Percentiles rank a stretch among this genome's conserved stretches.
Conservation (phyloP, 2,329 filamentous ascomycete genomes). For the Neopestalotiopsis rosae region DNA sequence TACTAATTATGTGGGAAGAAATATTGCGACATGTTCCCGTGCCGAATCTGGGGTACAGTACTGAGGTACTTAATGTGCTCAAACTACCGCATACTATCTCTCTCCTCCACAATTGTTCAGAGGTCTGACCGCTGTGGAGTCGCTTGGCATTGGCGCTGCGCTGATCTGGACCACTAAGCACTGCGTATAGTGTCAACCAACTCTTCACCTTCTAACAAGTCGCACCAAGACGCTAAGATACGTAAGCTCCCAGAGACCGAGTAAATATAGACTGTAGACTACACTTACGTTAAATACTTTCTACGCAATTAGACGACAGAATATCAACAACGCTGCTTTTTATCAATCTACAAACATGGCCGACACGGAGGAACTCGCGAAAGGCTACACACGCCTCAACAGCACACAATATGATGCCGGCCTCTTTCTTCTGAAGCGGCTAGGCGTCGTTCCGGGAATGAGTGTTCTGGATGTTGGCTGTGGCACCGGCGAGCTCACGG, state of each 20-base stretch:
- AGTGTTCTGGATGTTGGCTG: conserved; percentile 39
- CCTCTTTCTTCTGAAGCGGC: conserved; percentile 29
- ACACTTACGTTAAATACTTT: not conserved
- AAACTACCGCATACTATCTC: not conserved
- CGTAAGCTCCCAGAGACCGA: too few species aligned
- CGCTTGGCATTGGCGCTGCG: not conserved
- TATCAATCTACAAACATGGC: conserved; percentile 17
- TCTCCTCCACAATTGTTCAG: too few species aligned
- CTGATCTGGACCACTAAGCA: not conserved
- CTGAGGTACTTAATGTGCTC: not conserved
- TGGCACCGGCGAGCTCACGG: conserved; percentile 37
- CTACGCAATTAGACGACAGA: not conserved
- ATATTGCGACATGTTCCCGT: too few species aligned
- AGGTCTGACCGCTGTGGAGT: not conserved
- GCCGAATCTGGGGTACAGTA: not conserved
- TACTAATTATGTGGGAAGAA: too few species aligned
- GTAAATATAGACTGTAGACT: too few species aligned
- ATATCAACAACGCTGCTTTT: not conserved
- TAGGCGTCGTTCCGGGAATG: conserved; percentile 26
- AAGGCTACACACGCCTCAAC: conserved; percentile 31
- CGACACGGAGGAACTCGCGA: conserved; percentile 33
- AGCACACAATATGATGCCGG: conserved; percentile 31
- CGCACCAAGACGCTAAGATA: too few species aligned
- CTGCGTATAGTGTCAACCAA: not conserved
- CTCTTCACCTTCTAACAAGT: too few species aligned